Evolutionary conservation across 78 protist species (phyloP).

Genomic region (Paratrimastix pyriformis): DNA sequence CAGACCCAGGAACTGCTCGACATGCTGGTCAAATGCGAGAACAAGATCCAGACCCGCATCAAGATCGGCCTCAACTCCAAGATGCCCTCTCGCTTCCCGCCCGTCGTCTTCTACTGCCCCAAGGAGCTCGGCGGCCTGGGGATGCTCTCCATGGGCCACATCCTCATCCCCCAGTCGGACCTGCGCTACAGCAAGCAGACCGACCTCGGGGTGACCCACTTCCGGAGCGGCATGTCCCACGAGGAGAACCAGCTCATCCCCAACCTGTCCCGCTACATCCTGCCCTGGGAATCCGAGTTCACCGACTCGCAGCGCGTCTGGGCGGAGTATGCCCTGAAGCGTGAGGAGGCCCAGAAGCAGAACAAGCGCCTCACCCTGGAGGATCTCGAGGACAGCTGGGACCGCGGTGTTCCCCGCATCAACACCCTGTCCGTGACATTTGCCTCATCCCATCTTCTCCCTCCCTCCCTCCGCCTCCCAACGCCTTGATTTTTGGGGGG

Average conservation of each 20-base stretch:
- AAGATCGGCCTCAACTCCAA: conserved; percentile 98
- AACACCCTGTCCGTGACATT: no score
- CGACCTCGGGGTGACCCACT: conserved; percentile 88
- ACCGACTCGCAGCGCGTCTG: conserved; percentile 96
- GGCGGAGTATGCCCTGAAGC: conserved; percentile 90
- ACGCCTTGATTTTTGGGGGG: no score
- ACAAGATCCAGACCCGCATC: conserved; percentile 98
- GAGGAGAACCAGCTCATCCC: conserved; percentile 97
- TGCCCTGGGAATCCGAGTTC: conserved; percentile 98
- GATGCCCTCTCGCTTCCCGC: conserved; percentile 99
- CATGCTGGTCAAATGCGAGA: conserved; percentile 95
- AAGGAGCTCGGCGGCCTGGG: conserved; percentile 99
- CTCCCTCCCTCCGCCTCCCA: no score
- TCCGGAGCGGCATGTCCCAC: conserved; percentile 94
- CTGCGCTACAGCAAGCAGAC: conserved; percentile 88
- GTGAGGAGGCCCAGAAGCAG: conserved; percentile 88
- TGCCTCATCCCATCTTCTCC: no score
- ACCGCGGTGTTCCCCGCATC: conserved; percentile 96
- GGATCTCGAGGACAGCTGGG: conserved; percentile 98
- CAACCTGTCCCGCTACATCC: conserved; percentile 92
- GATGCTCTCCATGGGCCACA: conserved; percentile 99
- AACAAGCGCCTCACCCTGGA: conserved; percentile 93
- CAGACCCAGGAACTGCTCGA: conserved; percentile 90
- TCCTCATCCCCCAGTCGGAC: conserved; percentile 97
- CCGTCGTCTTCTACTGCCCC: conserved; percentile 96